Percentiles rank a stretch among this genome's conserved stretches.
These are phyloP conservation scores for Aspergillus novoparasiticus DNA, from an alignment of 2,329 filamentous ascomycete genomes.

Conservation along the genomic window DNA sequence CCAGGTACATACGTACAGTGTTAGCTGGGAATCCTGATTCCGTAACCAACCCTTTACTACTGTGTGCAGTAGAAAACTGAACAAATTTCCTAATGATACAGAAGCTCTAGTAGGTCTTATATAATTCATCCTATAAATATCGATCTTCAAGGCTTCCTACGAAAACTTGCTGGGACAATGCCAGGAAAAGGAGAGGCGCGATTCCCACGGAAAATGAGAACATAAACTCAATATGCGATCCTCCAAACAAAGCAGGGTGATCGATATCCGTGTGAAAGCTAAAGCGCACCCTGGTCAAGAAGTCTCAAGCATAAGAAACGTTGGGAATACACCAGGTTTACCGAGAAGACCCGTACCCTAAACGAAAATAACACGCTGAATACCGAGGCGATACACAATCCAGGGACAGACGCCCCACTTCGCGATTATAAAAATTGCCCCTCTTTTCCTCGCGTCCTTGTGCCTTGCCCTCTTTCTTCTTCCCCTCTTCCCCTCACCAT, in stretches of 20 bases:
- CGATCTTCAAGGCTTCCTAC: fast-evolving
- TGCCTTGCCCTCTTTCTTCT: neutral
- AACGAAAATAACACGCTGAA: neutral
- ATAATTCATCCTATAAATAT: too few species aligned
- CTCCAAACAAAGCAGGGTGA: neutral
- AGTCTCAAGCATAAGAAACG: neutral
- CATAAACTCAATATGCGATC: neutral
- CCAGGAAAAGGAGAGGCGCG: neutral
- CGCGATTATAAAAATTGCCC: constrained; percentile 3
- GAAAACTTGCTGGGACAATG: neutral
- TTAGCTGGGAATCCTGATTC: too few species aligned
- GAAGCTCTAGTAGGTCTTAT: too few species aligned
- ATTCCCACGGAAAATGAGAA: neutral
- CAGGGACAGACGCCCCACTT: neutral
- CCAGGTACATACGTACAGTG: too few species aligned
- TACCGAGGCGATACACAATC: neutral
- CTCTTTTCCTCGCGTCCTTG: neutral
- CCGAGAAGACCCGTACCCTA: neutral
- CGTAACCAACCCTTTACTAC: too few species aligned
- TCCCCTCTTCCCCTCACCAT: neutral
- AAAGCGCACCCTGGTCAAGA: neutral
- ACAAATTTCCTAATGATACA: too few species aligned
- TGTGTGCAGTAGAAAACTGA: too few species aligned
- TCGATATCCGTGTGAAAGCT: neutral
- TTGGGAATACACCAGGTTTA: neutral